phyloP scores from a whole-genome alignment of 768 basidiomycete species.

The Suillus brevipes region DNA sequence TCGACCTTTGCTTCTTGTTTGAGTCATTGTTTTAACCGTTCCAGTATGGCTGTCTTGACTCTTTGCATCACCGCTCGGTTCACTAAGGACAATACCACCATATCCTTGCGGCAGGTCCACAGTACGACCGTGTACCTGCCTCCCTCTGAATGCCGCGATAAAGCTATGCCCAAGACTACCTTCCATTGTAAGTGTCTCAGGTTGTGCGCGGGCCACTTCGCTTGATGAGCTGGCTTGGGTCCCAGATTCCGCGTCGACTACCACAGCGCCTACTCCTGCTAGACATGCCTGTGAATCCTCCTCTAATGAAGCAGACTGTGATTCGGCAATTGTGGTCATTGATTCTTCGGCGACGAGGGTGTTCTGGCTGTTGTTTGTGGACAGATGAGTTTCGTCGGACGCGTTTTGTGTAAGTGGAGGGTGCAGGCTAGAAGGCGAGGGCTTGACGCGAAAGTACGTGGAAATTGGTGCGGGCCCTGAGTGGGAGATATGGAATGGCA shows the following conservation, averaged over 20 bases:
- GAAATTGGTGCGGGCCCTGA: conserved; percentile 71
- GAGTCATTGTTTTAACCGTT: conserved; percentile 8
- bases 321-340: conserved; percentile 8
- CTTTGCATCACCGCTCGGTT: conserved; percentile 18
- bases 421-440: conserved; percentile 23
- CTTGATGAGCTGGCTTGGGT: conserved; percentile 1
- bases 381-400: neutral
- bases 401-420: neutral
- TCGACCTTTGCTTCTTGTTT: conserved; percentile 13
- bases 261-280: neutral
- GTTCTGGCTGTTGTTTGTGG: neutral
- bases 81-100: conserved; percentile 58
- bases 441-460: conserved; percentile 65
- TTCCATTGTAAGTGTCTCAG: neutral
- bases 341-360: neutral
- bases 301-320: neutral
- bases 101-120: conserved; percentile 68
- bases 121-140: conserved; percentile 67
- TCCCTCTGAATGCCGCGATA: conserved; percentile 70
- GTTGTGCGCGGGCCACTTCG: neutral
- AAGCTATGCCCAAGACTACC: conserved; percentile 30
- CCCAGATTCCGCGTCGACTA: conserved; percentile 10
- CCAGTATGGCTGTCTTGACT: conserved; percentile 17
- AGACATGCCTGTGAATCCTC: neutral
- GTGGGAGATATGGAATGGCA: conserved; percentile 81